Evolutionary conservation across 1,284 basidiomycete genomes (phyloP), one percentile per base, ranked within the genome.

Genomic region (Moesziomyces sp.): DNA sequence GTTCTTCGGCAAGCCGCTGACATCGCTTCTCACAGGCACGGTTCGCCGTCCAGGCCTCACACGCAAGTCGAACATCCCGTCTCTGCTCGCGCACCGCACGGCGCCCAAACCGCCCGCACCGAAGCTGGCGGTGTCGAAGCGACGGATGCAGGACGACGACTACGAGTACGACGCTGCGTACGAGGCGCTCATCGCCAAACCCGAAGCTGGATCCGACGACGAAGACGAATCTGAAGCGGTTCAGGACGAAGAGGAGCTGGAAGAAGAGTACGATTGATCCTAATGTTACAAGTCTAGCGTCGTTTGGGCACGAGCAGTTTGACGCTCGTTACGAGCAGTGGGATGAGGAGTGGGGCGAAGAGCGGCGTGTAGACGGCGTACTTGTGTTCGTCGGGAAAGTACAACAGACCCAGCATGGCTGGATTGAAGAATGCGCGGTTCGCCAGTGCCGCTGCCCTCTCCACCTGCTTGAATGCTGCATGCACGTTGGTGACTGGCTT

Each of bases 371-470:
- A 84, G 10, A 84, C 79, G 5, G 83, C 84, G 21, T 82, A 84
- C 26, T 86, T 86, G 75, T 77, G 83, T 49, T 77, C 76, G 76
- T 86, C 81, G 30, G 87, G 86, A 85, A 99, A 99, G 85, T 99
- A 99, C 24, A 99, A 87, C 79, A 97, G 85, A 7, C 92, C 94
- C 76, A 99, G 86, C 95, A 99, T 98, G 38, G 90, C 91, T 0
- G 95, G 97, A 83, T 94, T 93, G 86, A 97, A 99, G 87, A 98
- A 99, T 0, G 97, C 97, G 44, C 90, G 88, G 16, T 93, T 95
- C 3, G 94, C 89, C 40, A 92, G 87, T 0, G 86, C 87, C 35
- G 91, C 85, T 0, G 94, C 93, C 64, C 87, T 85, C 8, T 89
- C 87, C 1, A 92, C 91, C 72, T 89, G 87, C 45, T 86, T 83